Conservation (phyloP, 2,329 filamentous ascomycete genomes). For the Colletotrichum siamense region DNA sequence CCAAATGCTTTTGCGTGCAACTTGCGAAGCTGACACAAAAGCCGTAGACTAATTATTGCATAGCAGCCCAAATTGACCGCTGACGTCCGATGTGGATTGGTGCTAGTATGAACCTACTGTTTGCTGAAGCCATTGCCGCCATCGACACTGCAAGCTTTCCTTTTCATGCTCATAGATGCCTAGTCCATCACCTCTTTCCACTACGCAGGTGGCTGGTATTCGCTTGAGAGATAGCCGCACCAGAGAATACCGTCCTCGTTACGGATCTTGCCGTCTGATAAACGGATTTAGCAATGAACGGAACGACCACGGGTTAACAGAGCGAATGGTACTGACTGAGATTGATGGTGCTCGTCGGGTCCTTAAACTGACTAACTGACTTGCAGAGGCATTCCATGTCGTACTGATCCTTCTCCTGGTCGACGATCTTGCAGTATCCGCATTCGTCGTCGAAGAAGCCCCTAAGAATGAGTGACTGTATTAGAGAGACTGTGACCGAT, state of each 20-base stretch:
- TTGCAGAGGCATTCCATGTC: neutral
- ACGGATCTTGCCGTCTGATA: neutral
- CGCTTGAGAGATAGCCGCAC: neutral
- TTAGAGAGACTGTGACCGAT: neutral
- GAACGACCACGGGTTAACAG: neutral
- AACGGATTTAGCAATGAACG: neutral
- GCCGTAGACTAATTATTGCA: neutral
- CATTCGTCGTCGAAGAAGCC: neutral
- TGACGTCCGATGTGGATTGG: neutral
- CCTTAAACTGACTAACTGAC: neutral
- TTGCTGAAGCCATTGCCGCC: neutral
- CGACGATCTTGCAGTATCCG: neutral
- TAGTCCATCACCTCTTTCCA: neutral
- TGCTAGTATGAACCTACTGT: neutral
- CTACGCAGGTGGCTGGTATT: neutral
- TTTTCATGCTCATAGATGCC: neutral
- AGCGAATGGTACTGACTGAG: neutral
- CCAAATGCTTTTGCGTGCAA: accelerated
- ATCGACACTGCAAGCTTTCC: neutral
- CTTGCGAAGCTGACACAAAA: neutral
- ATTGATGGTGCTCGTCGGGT: neutral
- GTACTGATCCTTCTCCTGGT: neutral
- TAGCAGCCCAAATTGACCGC: neutral
- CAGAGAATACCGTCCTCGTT: neutral
- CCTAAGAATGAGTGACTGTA: neutral